phyloP scores from a whole-genome alignment of 225 moss, liverwort and hornwort genomes.

The Physcomitrellopsis africana region DNA sequence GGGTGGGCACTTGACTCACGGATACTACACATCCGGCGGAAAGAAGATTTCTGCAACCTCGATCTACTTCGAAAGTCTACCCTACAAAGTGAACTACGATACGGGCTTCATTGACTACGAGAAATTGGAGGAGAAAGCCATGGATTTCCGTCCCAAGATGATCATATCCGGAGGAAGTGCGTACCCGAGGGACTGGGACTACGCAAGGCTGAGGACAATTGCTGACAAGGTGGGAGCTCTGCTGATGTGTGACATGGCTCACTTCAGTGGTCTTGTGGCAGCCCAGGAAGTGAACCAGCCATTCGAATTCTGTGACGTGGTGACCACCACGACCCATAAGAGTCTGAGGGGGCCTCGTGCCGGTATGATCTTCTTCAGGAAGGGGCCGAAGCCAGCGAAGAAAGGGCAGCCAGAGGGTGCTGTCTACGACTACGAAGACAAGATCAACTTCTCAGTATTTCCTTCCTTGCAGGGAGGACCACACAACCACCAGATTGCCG shows the following conservation, averaged over 20 bases:
- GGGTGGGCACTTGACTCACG: constrained; percentile 90
- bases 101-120: constrained; percentile 91
- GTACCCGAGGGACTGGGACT: constrained; percentile 95
- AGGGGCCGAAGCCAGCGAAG: constrained; percentile 72
- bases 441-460: constrained; percentile 93
- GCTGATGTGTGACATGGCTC: constrained; percentile 96
- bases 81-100: constrained; percentile 90
- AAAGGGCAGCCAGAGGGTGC: constrained; percentile 78
- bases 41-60: constrained; percentile 98
- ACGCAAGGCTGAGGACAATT: constrained; percentile 60
- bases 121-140: constrained; percentile 94
- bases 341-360: constrained; percentile 86
- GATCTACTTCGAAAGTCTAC: constrained; percentile 93
- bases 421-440: constrained; percentile 79
- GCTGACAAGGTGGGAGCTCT: constrained; percentile 89
- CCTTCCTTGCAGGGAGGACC: constrained; percentile 92
- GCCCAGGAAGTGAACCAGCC: constrained; percentile 90
- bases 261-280: constrained; percentile 89
- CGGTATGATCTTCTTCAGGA: constrained; percentile 92
- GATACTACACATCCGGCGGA: constrained; percentile 86
- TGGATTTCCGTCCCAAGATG: constrained; percentile 94
- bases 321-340: constrained; percentile 97
- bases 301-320: constrained; percentile 86
- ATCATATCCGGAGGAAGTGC: constrained; percentile 95
- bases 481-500: constrained; percentile 94